Base-by-base conservation (phyloP, 2,329 filamentous ascomycete genomes). In the Beauveria scarabaeidicola region DNA sequence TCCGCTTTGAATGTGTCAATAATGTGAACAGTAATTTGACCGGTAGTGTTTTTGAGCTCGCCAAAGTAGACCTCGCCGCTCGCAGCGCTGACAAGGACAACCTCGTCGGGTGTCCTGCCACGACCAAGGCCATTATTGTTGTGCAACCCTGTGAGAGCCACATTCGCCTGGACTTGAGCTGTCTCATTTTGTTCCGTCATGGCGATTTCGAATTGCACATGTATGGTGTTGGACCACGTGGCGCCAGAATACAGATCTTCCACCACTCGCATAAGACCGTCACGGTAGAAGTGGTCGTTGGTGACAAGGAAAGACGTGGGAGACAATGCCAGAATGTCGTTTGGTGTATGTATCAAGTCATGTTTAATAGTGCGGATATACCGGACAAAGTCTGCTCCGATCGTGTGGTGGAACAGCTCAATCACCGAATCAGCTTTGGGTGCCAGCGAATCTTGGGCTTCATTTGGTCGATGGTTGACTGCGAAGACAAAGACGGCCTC, bases 71-170 rank as follows among this genome's bases (percentile, higher is more conserved):
- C 57, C 0, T 70, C 64, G 0, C 81, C 83, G 9, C 75, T 76
- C 1, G 69, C 62, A 25, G 76, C 74, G 63, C 78, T 77, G 1
- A 64, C 68, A 5, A 81, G 69, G 1, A 79, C 59, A 2, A 82
- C 68, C 61, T 81, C 77, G 19, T 69, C 64, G 0, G 67, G 60
- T 0, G 72, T 68, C 13, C 67, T 66, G 1, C 81, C 81, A 58
- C 78, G 81, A 0, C 77, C 80, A 0, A 86, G 66, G 1, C 83
- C 84, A 59, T 86, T 86, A 64, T 78, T 79, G 63, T 79, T 83
- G 61, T 79, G 76, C 9, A 85, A 63, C 0, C 71, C 72, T 0
- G 68, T 64, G 3, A 81, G 64, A 0, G 76, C 81, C 0, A 82
- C 68, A 0, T 69, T 69, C 0, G 75, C 80, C 9, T 72, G 67